Evolutionary conservation across 1,139 yeast genomes (phyloP).

Genomic region (Blastobotrys serpentis): DNA sequence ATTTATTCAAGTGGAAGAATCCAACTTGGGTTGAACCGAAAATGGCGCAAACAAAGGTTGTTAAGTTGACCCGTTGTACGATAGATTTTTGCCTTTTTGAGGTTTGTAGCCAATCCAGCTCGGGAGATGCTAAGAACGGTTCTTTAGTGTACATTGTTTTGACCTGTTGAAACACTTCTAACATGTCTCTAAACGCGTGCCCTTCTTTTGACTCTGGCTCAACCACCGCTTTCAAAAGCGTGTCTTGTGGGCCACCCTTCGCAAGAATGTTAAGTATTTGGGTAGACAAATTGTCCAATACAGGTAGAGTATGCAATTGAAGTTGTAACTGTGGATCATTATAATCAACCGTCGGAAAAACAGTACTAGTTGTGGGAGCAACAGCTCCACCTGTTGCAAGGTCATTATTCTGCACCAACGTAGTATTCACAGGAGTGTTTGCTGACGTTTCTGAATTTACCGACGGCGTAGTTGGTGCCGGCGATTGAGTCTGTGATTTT

Average conservation of each 20-base stretch:
- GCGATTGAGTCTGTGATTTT: neutral
- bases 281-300: conserved; percentile 70
- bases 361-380: neutral
- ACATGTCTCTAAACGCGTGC: conserved; percentile 68
- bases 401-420: no score
- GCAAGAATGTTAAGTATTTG: conserved; percentile 71
- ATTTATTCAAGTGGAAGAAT: conserved; percentile 78
- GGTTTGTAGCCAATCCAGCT: conserved; percentile 18
- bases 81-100: conserved; percentile 37
- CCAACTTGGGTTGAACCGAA: conserved; percentile 85
- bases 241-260: conserved; percentile 66
- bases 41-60: conserved; percentile 83
- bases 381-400: neutral
- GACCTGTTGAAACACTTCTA: conserved; percentile 67
- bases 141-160: conserved; percentile 33
- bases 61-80: conserved; percentile 77
- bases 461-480: neutral
- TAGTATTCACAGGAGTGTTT: no score
- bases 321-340: conserved; percentile 44
- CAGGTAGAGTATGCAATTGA: conserved; percentile 63
- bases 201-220: conserved; percentile 72
- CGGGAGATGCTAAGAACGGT: conserved; percentile 29
- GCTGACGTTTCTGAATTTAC: neutral
- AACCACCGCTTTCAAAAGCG: conserved; percentile 64
- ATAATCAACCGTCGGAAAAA: neutral